Evolutionary conservation across 805 yeast genomes (phyloP), one percentile per base, ranked within the genome.

Genomic region (Metschnikowia corniflorae): DNA sequence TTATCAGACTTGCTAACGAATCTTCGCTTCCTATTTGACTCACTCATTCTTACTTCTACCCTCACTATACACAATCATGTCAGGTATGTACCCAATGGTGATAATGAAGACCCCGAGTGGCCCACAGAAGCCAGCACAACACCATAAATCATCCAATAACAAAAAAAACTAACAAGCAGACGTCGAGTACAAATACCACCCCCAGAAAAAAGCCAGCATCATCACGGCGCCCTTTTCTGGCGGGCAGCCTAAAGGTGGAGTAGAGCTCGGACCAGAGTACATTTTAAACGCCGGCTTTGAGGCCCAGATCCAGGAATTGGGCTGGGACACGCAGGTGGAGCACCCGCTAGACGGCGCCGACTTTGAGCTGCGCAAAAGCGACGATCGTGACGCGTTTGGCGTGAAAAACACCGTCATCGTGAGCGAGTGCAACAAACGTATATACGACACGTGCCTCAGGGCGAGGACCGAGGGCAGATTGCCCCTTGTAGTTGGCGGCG

Each of bases 161-260:
- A n/a, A n/a, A n/a, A n/a, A n/a, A n/a, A n/a, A n/a, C 43, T 39
- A 42, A 37, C 50, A 16, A 9, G 24, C 47, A 58, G 65, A 37
- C 36, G 29, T 68, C 37, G 50, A 63, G 30, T 83, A 70, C 69
- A 76, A 78, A 43, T 78, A 68, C 55, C 74, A 73, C 53, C 70
- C 75, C 32, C 55, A 67, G 32, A 77, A 70, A 51, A 68, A 75
- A 35, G 75, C 80, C 24, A 74, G 87, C n/a, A 67, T 91, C 36
- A 77, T 93, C 42, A 70, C 81, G 14, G 97, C 96, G 0, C 97
- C 97, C 35, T 93, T 91, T 63, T 78, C 88, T 24, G 97, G 97
- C 16, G 98, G 98, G 43, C 98, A 91, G 61, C 89, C 87, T 26
- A 86, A 86, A 55, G 75, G 80, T 16, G 98, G 98, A 46, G 97